A percentile compares a stretch with the other conserved stretches of the same genome.
Conservation (phyloP, 176 grass and related monocot species). For the Panicum miliaceum region DNA sequence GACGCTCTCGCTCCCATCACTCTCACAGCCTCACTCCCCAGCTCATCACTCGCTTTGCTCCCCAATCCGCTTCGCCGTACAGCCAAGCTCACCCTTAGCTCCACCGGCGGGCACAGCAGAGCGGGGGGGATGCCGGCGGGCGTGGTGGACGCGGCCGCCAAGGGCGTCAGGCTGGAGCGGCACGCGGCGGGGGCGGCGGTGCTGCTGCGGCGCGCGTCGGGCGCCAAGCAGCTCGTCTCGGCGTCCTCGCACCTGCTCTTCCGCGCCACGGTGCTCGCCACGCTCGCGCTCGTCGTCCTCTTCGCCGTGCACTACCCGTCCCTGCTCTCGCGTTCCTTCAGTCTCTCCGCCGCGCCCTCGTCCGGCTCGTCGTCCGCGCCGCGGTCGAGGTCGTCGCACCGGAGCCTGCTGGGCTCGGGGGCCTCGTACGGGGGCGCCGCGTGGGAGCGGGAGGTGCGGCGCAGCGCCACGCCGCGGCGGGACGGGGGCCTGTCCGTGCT, state of each 20-base stretch:
- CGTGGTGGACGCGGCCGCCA: constrained; percentile 58
- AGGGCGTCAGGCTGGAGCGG: constrained; percentile 59
- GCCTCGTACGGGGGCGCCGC: constrained; percentile 47
- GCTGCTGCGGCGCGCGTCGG: constrained; percentile 57
- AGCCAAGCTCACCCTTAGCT: neutral
- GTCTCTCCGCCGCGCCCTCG: constrained; percentile 36
- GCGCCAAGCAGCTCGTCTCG: constrained; percentile 61
- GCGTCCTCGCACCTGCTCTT: constrained; percentile 72
- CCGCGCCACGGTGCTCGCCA: constrained; percentile 68
- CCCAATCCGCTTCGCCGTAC: neutral
- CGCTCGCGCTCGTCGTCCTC: constrained; percentile 68
- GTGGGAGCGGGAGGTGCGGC: constrained; percentile 58
- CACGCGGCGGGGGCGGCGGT: constrained; percentile 46
- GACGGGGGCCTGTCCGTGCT: constrained; percentile 70
- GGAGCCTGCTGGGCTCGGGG: constrained; percentile 62
- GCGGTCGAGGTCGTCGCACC: constrained; percentile 48
- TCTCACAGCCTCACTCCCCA: neutral
- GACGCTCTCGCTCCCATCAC: neutral
- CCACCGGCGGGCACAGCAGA: neutral
- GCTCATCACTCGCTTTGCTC: neutral
- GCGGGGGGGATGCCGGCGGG: neutral
- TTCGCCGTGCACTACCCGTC: constrained; percentile 85
- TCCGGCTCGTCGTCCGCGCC: neutral
- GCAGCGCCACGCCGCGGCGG: constrained; percentile 57
- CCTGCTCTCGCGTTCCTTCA: constrained; percentile 67